phyloP scores from a whole-genome alignment of 371 early-diverging fungal species.

The Mortierella polycephala region DNA sequence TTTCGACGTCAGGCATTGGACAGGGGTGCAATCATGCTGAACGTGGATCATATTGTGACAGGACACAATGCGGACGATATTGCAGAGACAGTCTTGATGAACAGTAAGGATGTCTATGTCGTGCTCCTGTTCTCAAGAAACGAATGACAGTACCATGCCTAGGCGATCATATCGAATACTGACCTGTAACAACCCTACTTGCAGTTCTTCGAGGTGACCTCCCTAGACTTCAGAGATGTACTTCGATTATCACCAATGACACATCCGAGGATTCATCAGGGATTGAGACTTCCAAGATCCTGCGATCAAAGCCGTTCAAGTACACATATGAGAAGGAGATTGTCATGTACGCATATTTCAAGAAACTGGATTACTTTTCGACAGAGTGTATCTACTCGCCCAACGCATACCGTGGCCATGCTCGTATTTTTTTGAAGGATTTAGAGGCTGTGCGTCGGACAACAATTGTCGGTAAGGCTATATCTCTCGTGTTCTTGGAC shows the following conservation, averaged over 20 bases:
- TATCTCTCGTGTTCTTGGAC: neutral
- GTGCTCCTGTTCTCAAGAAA: no score
- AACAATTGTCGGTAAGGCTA: slow-evolving; percentile 84
- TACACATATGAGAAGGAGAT: slow-evolving; percentile 99
- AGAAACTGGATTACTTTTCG: slow-evolving; percentile 98
- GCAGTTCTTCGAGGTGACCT: slow-evolving; percentile 97
- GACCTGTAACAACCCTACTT: no score
- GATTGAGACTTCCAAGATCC: slow-evolving; percentile 72
- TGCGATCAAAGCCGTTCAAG: slow-evolving; percentile 98
- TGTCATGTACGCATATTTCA: slow-evolving; percentile 99
- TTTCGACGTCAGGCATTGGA: slow-evolving; percentile 99
- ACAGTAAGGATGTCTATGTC: slow-evolving; percentile 71
- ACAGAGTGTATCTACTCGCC: slow-evolving; percentile 99
- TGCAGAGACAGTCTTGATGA: slow-evolving; percentile 99
- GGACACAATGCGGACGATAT: slow-evolving; percentile 99
- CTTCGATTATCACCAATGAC: slow-evolving; percentile 85
- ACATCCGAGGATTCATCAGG: slow-evolving; percentile 53
- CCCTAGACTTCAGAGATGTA: slow-evolving; percentile 94
- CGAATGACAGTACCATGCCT: no score
- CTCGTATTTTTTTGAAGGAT: slow-evolving; percentile 96
- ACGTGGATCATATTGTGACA: slow-evolving; percentile 97
- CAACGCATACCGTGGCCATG: slow-evolving; percentile 98
- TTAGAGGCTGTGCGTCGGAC: slow-evolving; percentile 94
- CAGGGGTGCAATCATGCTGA: slow-evolving; percentile 92
- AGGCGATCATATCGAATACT: neutral